Evolutionary conservation across 2,329 filamentous ascomycete genomes (phyloP).

Genomic region (Bipolaris cookei): DNA sequence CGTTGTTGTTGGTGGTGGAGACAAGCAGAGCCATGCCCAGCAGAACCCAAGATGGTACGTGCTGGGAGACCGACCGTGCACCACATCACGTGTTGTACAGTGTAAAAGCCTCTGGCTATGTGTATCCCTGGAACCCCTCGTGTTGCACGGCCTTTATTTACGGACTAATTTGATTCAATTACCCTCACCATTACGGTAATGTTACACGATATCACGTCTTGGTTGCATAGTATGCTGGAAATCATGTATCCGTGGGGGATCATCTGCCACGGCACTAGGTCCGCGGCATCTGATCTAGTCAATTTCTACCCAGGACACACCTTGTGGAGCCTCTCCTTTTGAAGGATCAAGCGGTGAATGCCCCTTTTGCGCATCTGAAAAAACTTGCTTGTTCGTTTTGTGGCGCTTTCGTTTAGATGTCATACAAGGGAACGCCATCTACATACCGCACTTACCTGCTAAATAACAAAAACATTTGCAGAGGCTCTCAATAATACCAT

Average conservation of each 20-base stretch:
- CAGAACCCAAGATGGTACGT: slow-evolving; percentile 11
- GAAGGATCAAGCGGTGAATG: slow-evolving; percentile 22
- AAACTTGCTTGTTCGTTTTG: slow-evolving; percentile 22
- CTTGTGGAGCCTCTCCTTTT: slow-evolving; percentile 22
- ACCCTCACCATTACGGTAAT: too few species aligned
- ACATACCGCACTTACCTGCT: slow-evolving; percentile 25
- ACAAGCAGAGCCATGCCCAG: slow-evolving; percentile 26
- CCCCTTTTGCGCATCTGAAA: slow-evolving; percentile 24
- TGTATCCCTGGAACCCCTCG: neutral
- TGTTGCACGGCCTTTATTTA: neutral
- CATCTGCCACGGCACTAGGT: slow-evolving; percentile 22
- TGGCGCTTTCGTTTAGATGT: slow-evolving; percentile 21
- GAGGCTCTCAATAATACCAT: slow-evolving; percentile 15
- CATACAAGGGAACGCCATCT: slow-evolving; percentile 23
- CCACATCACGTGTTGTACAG: neutral
- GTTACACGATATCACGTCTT: neutral
- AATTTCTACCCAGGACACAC: slow-evolving; percentile 37
- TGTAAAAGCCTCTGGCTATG: neutral
- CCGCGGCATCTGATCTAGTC: slow-evolving; percentile 37
- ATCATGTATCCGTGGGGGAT: slow-evolving; percentile 27
- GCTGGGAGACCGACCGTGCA: neutral
- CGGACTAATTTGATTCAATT: neutral
- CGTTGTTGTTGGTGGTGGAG: slow-evolving; percentile 30
- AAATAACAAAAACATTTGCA: slow-evolving; percentile 16
- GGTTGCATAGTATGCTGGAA: neutral